Percentiles rank a stretch among this genome's conserved stretches.
Conservation (phyloP, 495 filamentous ascomycete genomes). For the Neurospora cerealis region DNA sequence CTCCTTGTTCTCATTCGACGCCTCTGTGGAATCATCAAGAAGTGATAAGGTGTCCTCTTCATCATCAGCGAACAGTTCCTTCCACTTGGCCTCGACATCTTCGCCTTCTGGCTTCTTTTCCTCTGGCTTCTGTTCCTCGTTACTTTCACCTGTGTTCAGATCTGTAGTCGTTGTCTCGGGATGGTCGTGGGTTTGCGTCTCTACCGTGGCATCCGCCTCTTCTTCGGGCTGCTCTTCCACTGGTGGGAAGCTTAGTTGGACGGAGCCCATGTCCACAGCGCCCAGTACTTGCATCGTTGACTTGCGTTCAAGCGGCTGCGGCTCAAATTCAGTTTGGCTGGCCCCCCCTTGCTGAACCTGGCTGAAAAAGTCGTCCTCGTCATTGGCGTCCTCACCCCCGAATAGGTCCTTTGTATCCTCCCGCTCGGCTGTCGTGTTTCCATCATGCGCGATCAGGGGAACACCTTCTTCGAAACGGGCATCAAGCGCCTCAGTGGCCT, state of each 20-base stretch:
- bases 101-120: slow-evolving; percentile 9
- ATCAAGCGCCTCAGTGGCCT: slow-evolving; percentile 27
- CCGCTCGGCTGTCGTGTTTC: slow-evolving; percentile 6
- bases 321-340: slow-evolving; percentile 7
- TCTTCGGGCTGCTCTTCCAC: slow-evolving; percentile 26
- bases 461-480: slow-evolving; percentile 52
- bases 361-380: slow-evolving; percentile 45
- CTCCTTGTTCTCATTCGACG: slow-evolving; percentile 22
- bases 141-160: neutral
- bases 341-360: slow-evolving; percentile 21
- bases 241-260: slow-evolving; percentile 19
- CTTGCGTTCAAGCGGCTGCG: slow-evolving; percentile 41
- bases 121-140: slow-evolving; percentile 11
- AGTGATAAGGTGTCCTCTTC: slow-evolving; percentile 61
- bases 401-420: slow-evolving; percentile 21
- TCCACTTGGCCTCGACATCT: slow-evolving; percentile 73
- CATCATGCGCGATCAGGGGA: slow-evolving; percentile 38
- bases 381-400: slow-evolving; percentile 24
- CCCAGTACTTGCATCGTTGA: slow-evolving; percentile 49
- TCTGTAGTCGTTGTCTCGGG: neutral
- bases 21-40: slow-evolving; percentile 20
- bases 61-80: slow-evolving; percentile 69
- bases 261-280: slow-evolving; percentile 9
- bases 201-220: slow-evolving; percentile 6
- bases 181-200: slow-evolving; percentile 1